These are phyloP conservation scores for Lactarius quietus DNA, from an alignment of 768 basidiomycete species.

Conservation along the genomic window DNA sequence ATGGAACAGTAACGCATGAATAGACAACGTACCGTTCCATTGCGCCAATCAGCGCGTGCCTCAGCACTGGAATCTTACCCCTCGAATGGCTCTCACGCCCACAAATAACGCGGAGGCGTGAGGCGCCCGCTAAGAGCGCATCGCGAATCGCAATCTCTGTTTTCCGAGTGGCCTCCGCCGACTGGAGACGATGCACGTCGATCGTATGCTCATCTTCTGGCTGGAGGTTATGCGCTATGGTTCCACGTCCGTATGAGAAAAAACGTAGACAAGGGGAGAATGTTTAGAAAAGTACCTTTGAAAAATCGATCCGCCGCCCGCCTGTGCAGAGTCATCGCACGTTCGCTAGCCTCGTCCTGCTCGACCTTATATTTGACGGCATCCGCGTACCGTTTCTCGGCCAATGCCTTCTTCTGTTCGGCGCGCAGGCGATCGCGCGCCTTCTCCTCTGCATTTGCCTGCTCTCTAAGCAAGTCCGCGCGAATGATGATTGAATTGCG, in stretches of 20 bases:
- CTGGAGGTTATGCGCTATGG: conserved; percentile 33
- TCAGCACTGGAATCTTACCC: conserved; percentile 33
- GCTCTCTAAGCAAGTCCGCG: conserved; percentile 33
- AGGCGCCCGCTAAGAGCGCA: conserved; percentile 30
- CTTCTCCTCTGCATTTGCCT: conserved; percentile 31
- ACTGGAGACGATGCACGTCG: conserved; percentile 37
- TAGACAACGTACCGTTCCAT: conserved; percentile 31
- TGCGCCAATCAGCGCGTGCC: conserved; percentile 32
- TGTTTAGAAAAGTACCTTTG: conserved; percentile 29
- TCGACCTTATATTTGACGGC: conserved; percentile 33
- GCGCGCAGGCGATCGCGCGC: conserved; percentile 27
- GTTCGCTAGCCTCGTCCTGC: conserved; percentile 31
- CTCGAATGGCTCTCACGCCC: conserved; percentile 36
- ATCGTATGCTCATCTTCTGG: conserved; percentile 31
- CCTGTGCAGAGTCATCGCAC: conserved; percentile 31
- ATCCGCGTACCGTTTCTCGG: conserved; percentile 27
- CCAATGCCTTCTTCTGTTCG: conserved; percentile 29
- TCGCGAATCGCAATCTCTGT: conserved; percentile 35
- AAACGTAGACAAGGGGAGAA: neutral
- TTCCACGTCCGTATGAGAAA: neutral
- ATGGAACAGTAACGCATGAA: neutral
- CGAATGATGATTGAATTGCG: conserved; percentile 28
- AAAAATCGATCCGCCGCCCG: conserved; percentile 36
- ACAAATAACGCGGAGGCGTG: conserved; percentile 35
- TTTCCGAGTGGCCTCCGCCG: conserved; percentile 32